phyloP scores from a whole-genome alignment of 1,284 basidiomycete species.

The Boletellus deceptivus region DNA sequence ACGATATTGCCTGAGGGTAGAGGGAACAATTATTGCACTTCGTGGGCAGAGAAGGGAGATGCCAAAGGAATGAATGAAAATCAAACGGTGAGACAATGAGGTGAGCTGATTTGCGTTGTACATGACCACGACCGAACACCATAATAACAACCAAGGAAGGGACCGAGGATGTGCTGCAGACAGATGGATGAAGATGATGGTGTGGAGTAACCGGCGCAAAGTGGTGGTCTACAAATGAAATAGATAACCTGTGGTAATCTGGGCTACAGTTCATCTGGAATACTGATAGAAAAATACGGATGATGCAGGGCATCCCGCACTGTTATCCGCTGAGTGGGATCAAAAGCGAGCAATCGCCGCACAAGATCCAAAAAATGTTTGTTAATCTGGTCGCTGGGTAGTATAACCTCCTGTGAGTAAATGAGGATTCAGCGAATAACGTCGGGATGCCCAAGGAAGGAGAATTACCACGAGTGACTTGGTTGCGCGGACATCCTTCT shows the following conservation, averaged over 20 bases:
- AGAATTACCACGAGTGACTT: conserved; percentile 68
- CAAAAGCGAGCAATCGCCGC: conserved; percentile 85
- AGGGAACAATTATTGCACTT: conserved; percentile 32
- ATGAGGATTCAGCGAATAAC: conserved; percentile 13
- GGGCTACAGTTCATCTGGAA: conserved; percentile 56
- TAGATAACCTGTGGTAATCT: conserved; percentile 36
- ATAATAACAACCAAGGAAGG: conserved; percentile 37
- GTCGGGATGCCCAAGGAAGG: conserved; percentile 1
- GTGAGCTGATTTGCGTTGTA: conserved; percentile 36
- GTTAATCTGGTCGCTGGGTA: conserved; percentile 68
- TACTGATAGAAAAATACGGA: conserved; percentile 73
- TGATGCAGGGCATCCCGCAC: conserved; percentile 87
- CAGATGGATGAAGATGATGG: conserved; percentile 24
- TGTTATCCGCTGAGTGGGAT: conserved; percentile 83
- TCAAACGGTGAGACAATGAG: conserved; percentile 32
- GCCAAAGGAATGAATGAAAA: conserved; percentile 20
- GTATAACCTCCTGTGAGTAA: conserved; percentile 74
- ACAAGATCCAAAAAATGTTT: conserved; percentile 86
- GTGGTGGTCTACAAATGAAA: conserved; percentile 36
- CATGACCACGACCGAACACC: conserved; percentile 39
- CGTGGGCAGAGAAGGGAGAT: conserved; percentile 23
- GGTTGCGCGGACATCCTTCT: conserved; percentile 91
- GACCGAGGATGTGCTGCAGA: conserved; percentile 22
- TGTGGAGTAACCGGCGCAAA: conserved; percentile 24
- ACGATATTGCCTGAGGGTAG: conserved; percentile 33